Percentiles rank a stretch among this genome's conserved stretches.
Evolutionary conservation across 306 rosid genomes (phyloP).

Genomic region (Senna tora): DNA sequence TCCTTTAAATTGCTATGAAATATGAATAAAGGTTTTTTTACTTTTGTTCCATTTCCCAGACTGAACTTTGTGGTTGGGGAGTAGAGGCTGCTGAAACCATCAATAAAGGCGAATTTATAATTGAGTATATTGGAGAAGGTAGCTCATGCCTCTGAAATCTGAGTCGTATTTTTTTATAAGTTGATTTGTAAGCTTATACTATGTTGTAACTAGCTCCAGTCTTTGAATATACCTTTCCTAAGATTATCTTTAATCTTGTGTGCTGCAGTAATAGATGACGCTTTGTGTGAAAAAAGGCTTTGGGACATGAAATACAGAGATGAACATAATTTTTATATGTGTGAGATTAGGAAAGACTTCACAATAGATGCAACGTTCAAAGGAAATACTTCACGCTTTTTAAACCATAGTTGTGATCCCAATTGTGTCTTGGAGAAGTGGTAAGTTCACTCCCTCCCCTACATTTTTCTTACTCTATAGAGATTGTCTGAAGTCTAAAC

Average conservation of each 20-base stretch:
- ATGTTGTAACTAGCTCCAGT: background rate
- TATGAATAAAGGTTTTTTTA: conserved; percentile 21
- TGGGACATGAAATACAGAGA: conserved; percentile 90
- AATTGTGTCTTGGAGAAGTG: conserved; percentile 90
- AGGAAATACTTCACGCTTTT: conserved; percentile 82
- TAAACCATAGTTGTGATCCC: conserved; percentile 94
- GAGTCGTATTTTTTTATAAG: conserved; percentile 5
- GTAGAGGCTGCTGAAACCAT: conserved; percentile 81
- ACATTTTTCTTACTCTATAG: conserved; percentile 14
- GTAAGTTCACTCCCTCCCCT: conserved; percentile 47
- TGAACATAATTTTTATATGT: conserved; percentile 83
- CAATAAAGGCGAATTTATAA: conserved; percentile 68
- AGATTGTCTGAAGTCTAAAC: background rate
- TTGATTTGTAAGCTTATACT: conserved; percentile 12
- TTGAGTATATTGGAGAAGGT: conserved; percentile 98
- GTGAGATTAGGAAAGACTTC: conserved; percentile 93
- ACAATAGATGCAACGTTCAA: conserved; percentile 95
- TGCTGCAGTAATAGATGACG: conserved; percentile 85
- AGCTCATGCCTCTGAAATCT: conserved; percentile 26
- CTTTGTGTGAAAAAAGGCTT: conserved; percentile 79
- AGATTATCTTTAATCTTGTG: conserved; percentile 28
- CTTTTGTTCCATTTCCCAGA: conserved; percentile 55
- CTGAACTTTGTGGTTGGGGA: conserved; percentile 97
- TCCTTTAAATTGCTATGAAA: background rate
- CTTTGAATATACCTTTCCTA: conserved; percentile 2